phyloP scores from a whole-genome alignment of 345 rosid genomes.

The Gossypium raimondii region DNA sequence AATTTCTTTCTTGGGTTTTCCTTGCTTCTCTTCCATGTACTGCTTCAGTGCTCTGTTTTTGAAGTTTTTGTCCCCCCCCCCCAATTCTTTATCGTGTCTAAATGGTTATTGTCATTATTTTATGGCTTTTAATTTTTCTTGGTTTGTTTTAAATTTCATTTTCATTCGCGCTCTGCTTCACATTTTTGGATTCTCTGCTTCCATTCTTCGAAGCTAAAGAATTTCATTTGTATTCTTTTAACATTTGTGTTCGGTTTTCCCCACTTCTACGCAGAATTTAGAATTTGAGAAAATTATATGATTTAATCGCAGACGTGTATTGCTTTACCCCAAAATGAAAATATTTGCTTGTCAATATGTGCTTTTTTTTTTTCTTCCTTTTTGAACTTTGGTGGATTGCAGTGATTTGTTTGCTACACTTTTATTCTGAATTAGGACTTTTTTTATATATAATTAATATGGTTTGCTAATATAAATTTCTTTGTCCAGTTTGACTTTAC shows the following conservation, averaged over 20 bases:
- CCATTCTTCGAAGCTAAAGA: not conserved
- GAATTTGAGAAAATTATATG: not conserved
- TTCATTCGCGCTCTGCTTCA: not conserved
- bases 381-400: not conserved
- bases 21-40: not conserved
- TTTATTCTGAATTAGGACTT: not conserved
- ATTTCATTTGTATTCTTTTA: not conserved
- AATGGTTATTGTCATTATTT: not conserved
- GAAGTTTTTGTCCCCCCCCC: not conserved
- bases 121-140: not conserved
- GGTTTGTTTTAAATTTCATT: slow-evolving; percentile 1
- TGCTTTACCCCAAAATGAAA: not conserved
- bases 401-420: not conserved
- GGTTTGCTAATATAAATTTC: not conserved
- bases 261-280: not conserved
- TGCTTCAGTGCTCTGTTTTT: slow-evolving; percentile 6
- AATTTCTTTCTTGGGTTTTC: not conserved
- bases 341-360: not conserved
- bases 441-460: not conserved
- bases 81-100: not conserved
- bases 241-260: not conserved
- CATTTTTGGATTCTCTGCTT: not conserved
- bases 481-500: not conserved
- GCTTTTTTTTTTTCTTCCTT: not conserved
- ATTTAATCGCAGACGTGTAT: not conserved